These are phyloP conservation scores for Zoysia matrella DNA, from an alignment of 202 grass and related monocot species.

Conservation along the genomic window DNA sequence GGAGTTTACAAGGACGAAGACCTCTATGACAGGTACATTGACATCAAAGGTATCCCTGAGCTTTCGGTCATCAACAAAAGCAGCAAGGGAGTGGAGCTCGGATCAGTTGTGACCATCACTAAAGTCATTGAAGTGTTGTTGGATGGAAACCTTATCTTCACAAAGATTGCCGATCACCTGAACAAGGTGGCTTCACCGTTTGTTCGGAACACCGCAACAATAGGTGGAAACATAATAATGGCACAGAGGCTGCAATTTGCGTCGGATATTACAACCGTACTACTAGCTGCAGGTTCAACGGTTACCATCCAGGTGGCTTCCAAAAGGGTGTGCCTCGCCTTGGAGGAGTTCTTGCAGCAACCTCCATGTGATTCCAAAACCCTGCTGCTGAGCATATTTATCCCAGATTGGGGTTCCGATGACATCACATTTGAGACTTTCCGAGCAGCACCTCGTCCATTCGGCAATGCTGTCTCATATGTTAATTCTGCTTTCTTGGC, in stretches of 20 bases:
- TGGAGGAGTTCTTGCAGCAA: constrained; percentile 74
- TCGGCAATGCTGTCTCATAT: constrained; percentile 84
- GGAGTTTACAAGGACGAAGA: constrained; percentile 86
- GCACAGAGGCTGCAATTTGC: constrained; percentile 61
- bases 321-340: constrained; percentile 46
- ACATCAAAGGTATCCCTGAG: constrained; percentile 50
- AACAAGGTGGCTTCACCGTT: constrained; percentile 76
- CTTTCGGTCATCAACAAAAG: constrained; percentile 55
- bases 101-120: constrained; percentile 64
- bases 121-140: constrained; percentile 65
- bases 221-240: constrained; percentile 80
- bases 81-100: constrained; percentile 69
- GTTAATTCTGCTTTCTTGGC: constrained; percentile 83
- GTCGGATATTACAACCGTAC: constrained; percentile 70
- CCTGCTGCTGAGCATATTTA: constrained; percentile 65
- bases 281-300: constrained; percentile 34
- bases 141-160: constrained; percentile 52
- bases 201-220: constrained; percentile 72
- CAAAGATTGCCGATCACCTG: constrained; percentile 69
- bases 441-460: constrained; percentile 63
- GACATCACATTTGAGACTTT: constrained; percentile 71
- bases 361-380: constrained; percentile 57
- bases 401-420: constrained; percentile 59
- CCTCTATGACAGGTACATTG: constrained; percentile 43
- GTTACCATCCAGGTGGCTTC: constrained; percentile 45